Evolutionary conservation across 495 filamentous ascomycete genomes (phyloP), one percentile per base, ranked within the genome.

Genomic region (Penicillium egyptiacum): DNA sequence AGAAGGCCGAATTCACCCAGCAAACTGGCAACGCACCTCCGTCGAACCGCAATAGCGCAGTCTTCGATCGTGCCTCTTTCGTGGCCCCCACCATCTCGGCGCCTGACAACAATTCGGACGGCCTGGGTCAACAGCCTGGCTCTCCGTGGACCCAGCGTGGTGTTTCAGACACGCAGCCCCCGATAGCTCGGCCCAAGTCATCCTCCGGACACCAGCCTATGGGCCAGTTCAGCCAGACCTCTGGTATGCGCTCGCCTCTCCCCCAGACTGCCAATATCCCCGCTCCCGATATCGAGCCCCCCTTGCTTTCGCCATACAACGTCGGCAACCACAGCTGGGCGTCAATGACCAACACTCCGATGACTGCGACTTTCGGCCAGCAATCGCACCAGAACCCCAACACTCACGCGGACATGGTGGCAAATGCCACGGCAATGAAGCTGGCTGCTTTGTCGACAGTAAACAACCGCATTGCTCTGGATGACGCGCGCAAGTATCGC

Each of bases 381-480:
- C 76, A 79, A 65, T 78, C 79, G 74, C 66, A 65, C 39, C 64
- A 59, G 20, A 65, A 65, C 22, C 64, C 71, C 31, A 79, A 76
- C 35, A 85, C 81, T 49, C 91, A 96, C 67, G 94, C 92, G 16
- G 95, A 98, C 64, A 97, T 98, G 92, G 90, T 98, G 53, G 94
- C 94, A 43, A 98, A 98, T 69, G 95, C 94, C 9, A 98, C 94
- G 10, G 94, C 94, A 16, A 98, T 98, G 94, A 98, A 98, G 73
- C 83, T 98, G 41, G 94, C 94, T 52, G 94, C 94, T 19, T 77
- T 98, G 37, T 97, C 93, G 11, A 98, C 94, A 5, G 94, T 98
- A 53, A 98, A 97, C 75, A 98, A 98, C 72, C 89, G 94, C 19
- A 96, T 98, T 66, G 93, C 96, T 35, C 80, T 98, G 57, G 94